phyloP scores from a whole-genome alignment of 805 yeast species.

The Wickerhamomyces queroliae region DNA sequence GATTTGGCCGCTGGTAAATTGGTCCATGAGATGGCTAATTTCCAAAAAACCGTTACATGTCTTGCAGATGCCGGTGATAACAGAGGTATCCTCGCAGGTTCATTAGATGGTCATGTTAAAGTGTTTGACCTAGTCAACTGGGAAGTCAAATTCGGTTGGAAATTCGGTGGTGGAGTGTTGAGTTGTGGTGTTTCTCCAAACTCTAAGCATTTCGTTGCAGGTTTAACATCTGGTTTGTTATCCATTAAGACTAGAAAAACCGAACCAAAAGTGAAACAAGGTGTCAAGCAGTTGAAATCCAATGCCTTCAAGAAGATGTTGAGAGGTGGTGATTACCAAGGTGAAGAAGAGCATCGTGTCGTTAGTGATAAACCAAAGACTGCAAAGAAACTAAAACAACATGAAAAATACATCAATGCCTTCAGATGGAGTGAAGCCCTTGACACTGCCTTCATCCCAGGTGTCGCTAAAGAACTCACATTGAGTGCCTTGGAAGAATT shows the following conservation, averaged over 20 bases:
- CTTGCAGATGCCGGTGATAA: constrained; percentile 62
- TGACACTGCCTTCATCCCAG: constrained; percentile 77
- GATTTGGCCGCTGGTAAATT: constrained; percentile 76
- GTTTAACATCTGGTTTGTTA: constrained; percentile 82
- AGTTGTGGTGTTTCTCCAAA: constrained; percentile 87
- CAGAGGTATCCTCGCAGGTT: constrained; percentile 84
- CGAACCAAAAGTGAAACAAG: constrained; percentile 48
- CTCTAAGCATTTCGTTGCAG: constrained; percentile 83
- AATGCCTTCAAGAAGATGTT: constrained; percentile 74
- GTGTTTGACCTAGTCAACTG: constrained; percentile 78
- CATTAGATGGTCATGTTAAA: constrained; percentile 95
- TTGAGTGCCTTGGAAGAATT: constrained; percentile 81
- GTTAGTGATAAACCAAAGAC: constrained; percentile 49
- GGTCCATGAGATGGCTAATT: constrained; percentile 70
- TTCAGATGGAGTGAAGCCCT: constrained; percentile 93
- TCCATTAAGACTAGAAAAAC: constrained; percentile 85
- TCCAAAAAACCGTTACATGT: constrained; percentile 91
- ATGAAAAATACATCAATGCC: constrained; percentile 77
- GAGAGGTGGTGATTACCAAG: constrained; percentile 86
- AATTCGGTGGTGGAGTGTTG: constrained; percentile 89
- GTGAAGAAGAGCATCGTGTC: constrained; percentile 77
- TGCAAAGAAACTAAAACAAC: constrained; percentile 66
- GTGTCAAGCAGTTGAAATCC: constrained; percentile 44
- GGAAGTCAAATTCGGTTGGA: constrained; percentile 96
- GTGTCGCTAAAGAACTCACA: constrained; percentile 74